These are phyloP conservation scores for Podospora conica DNA, from an alignment of 495 filamentous ascomycete species.

Conservation along the genomic window DNA sequence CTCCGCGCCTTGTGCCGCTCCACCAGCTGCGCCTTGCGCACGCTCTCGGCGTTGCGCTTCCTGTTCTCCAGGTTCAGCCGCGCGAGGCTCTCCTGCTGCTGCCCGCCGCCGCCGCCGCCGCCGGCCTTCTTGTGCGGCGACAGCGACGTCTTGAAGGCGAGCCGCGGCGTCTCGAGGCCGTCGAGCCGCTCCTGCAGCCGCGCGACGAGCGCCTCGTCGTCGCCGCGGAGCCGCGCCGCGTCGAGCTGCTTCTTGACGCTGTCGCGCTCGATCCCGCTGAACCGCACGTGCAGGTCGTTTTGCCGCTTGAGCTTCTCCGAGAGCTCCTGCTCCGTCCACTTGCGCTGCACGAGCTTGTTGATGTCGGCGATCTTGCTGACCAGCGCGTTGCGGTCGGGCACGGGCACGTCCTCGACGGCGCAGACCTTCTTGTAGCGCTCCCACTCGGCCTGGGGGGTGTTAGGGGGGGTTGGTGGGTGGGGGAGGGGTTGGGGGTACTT, in stretches of 20 bases:
- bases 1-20: constrained; percentile 64
- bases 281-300: constrained; percentile 53
- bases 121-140: constrained; percentile 36
- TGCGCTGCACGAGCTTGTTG: constrained; percentile 66
- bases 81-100: constrained; percentile 68
- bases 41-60: constrained; percentile 67
- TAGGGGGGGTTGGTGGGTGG: constrained; percentile 16
- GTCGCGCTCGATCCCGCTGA: constrained; percentile 56
- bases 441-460: constrained; percentile 57
- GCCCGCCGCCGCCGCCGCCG: constrained; percentile 35
- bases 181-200: constrained; percentile 62
- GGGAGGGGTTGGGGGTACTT: constrained; percentile 19
- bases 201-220: constrained; percentile 50
- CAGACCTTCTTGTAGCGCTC: constrained; percentile 75
- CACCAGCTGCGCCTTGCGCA: constrained; percentile 76
- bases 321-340: constrained; percentile 75
- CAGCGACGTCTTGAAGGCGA: constrained; percentile 61
- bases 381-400: constrained; percentile 63
- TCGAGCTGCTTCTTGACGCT: constrained; percentile 55
- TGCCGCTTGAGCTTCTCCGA: constrained; percentile 67
- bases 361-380: constrained; percentile 72
- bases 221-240: constrained; percentile 54
- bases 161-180: constrained; percentile 58
- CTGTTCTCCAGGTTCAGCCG: constrained; percentile 73
- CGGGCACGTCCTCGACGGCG: constrained; percentile 59